Evolutionary conservation across 352 stramenopile genomes (phyloP).

Genomic region (Phytophthora sojae): DNA sequence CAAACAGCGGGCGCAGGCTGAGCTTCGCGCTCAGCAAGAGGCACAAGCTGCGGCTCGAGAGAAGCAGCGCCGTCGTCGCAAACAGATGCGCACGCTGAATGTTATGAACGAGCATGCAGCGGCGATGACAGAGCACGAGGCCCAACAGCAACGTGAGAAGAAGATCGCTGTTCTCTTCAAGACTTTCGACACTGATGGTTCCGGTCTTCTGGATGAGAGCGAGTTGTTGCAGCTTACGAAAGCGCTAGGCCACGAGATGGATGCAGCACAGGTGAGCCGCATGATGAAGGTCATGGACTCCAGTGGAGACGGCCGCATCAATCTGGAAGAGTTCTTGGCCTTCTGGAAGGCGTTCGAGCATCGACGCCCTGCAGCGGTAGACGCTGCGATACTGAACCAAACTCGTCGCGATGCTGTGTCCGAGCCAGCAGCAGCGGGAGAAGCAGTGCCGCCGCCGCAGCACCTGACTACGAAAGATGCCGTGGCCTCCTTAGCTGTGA

Average conservation of each 20-base stretch:
- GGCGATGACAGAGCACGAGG: conserved; percentile 44
- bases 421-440: neutral
- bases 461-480: conserved; percentile 32
- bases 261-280: conserved; percentile 46
- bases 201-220: conserved; percentile 58
- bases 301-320: conserved; percentile 65
- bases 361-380: conserved; percentile 13
- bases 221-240: conserved; percentile 59
- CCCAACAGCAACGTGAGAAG: conserved; percentile 32
- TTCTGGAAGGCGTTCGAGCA: conserved; percentile 77
- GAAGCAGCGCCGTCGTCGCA: conserved; percentile 46
- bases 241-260: conserved; percentile 60
- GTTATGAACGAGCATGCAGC: conserved; percentile 47
- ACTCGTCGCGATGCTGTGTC: conserved; percentile 30
- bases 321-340: conserved; percentile 67
- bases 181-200: conserved; percentile 64
- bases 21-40: conserved; percentile 44
- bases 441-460: neutral
- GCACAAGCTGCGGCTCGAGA: conserved; percentile 42
- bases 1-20: conserved; percentile 51
- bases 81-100: conserved; percentile 41
- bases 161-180: conserved; percentile 61
- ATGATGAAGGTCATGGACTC: conserved; percentile 73
- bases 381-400: conserved; percentile 26
- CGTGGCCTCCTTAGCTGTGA: conserved; percentile 48